A percentile compares a stretch with the other conserved stretches of the same genome.
phyloP scores from a whole-genome alignment of 164 flowering plant species.

The Magnolia changhungtana region DNA sequence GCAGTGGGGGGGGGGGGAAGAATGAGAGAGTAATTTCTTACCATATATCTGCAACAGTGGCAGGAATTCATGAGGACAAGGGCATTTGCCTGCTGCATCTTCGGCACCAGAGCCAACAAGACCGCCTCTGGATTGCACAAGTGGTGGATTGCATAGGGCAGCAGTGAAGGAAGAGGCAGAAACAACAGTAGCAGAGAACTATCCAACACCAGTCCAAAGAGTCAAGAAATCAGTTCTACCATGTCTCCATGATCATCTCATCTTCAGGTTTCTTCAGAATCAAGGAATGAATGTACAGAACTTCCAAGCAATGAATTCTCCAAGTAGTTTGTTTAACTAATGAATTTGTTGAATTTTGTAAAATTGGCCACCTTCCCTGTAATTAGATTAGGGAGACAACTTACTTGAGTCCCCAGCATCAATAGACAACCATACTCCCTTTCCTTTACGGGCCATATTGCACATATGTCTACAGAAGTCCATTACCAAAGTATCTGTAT shows the following conservation, averaged over 20 bases:
- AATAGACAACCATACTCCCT: too few relatives aligned
- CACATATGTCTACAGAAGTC: not conserved
- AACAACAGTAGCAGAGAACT: slow-evolving; percentile 13
- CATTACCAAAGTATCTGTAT: not conserved
- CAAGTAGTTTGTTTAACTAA: not conserved
- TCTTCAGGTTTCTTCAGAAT: too few relatives aligned
- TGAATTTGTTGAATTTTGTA: too few relatives aligned
- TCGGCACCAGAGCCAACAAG: slow-evolving; percentile 7
- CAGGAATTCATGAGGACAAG: slow-evolving; percentile 24
- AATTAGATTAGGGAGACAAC: too few relatives aligned
- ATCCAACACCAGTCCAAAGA: not conserved
- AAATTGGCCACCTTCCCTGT: too few relatives aligned
- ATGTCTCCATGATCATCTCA: not conserved
- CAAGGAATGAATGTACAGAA: not conserved
- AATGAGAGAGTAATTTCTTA: not conserved
- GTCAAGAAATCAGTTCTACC: not conserved
- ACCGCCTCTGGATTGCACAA: not conserved
- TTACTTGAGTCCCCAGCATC: too few relatives aligned
- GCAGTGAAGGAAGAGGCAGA: slow-evolving; percentile 9
- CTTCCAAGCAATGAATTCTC: not conserved
- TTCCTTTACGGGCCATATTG: too few relatives aligned
- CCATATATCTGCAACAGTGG: slow-evolving; percentile 5
- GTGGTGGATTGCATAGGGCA: not conserved
- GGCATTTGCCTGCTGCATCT: slow-evolving; percentile 19
- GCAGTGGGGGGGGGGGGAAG: not conserved